These are phyloP conservation scores for Globisporangium mamillatum DNA, from an alignment of 352 stramenopile genomes.

Conservation along the genomic window DNA sequence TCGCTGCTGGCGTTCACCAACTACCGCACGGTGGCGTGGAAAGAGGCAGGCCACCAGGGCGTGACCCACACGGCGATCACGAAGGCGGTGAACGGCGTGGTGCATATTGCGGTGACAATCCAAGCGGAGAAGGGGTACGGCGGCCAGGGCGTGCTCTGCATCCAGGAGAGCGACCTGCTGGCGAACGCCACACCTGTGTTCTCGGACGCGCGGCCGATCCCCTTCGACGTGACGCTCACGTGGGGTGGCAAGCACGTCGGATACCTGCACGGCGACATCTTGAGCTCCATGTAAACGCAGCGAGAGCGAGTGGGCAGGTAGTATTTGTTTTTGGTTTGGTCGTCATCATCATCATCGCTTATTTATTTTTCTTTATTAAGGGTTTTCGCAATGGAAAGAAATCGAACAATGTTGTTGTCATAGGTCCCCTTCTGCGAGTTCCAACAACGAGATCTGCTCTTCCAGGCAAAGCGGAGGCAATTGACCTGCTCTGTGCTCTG, in stretches of 20 bases:
- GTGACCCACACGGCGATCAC: constrained; percentile 45
- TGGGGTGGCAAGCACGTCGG: constrained; percentile 57
- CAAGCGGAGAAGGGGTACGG: constrained; percentile 35
- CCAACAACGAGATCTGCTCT: constrained; percentile 44
- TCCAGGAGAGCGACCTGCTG: constrained; percentile 38
- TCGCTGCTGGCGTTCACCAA: constrained; percentile 47
- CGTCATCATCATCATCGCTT: neutral
- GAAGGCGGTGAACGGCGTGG: constrained; percentile 41
- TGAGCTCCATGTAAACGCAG: constrained; percentile 29
- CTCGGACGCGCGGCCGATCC: constrained; percentile 27
- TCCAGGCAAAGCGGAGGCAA: constrained; percentile 12
- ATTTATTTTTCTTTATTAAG: constrained; percentile 18
- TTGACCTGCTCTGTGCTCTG: constrained; percentile 7
- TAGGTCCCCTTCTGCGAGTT: constrained; percentile 33
- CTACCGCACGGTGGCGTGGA: constrained; percentile 40
- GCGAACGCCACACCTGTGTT: constrained; percentile 27
- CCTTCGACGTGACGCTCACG: constrained; percentile 49
- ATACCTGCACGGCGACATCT: constrained; percentile 51
- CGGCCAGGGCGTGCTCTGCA: constrained; percentile 45
- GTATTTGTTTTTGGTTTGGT: constrained; percentile 10
- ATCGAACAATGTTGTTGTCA: constrained; percentile 6
- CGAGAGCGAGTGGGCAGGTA: constrained; percentile 48
- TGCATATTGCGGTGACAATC: constrained; percentile 51
- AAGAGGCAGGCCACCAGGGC: constrained; percentile 31
- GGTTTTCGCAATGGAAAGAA: neutral